Percentiles rank a stretch among this genome's conserved stretches.
phyloP scores from a whole-genome alignment of 495 filamentous ascomycete species.

The Penicillium roqueforti region DNA sequence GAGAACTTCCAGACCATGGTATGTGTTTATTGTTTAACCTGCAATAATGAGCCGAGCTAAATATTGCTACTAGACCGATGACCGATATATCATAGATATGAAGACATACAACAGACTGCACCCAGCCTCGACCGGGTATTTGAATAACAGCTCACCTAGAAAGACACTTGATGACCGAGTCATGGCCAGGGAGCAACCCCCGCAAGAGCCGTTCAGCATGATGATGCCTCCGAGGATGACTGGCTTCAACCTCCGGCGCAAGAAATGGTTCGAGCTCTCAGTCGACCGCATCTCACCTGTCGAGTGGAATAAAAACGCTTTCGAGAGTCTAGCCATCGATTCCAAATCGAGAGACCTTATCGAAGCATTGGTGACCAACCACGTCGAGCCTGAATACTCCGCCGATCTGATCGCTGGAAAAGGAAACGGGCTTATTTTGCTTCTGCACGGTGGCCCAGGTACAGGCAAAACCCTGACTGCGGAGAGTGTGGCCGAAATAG shows the following conservation, averaged over 20 bases:
- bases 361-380: constrained; percentile 44
- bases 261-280: constrained; percentile 41
- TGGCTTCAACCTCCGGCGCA: constrained; percentile 32
- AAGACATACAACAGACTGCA: constrained; percentile 18
- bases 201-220: constrained; percentile 15
- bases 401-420: constrained; percentile 32
- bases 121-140: neutral
- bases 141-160: neutral
- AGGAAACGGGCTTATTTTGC: constrained; percentile 46
- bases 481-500: constrained; percentile 29
- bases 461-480: constrained; percentile 38
- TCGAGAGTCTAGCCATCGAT: constrained; percentile 49
- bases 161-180: neutral
- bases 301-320: constrained; percentile 47
- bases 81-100: constrained; percentile 22
- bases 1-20: constrained; percentile 10
- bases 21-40: constrained; percentile 1
- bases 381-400: constrained; percentile 22
- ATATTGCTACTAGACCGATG: constrained; percentile 5
- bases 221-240: constrained; percentile 29
- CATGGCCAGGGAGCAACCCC: neutral
- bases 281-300: constrained; percentile 35
- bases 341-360: constrained; percentile 50
- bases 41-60: neutral
- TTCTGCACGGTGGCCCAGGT: constrained; percentile 51